Evolutionary conservation across 306 rosid species (phyloP).

Genomic region (Quercus cerris): DNA sequence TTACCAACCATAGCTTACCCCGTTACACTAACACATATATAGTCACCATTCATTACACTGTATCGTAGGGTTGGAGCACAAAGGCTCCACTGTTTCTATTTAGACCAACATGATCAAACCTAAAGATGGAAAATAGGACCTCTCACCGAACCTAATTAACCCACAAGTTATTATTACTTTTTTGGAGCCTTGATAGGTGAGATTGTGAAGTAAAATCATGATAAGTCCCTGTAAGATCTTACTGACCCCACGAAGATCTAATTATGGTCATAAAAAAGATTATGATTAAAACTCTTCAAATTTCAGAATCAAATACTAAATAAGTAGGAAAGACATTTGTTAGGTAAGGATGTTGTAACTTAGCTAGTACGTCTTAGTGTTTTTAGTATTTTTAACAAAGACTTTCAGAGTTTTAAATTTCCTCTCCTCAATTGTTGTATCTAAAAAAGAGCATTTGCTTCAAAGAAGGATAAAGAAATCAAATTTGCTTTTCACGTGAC

Average conservation of each 20-base stretch:
- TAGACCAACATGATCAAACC: conserved; percentile 16
- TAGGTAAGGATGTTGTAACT: too few relatives aligned
- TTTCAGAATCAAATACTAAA: background rate
- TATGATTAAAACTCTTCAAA: background rate
- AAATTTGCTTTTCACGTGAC: too few relatives aligned
- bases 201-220: conserved; percentile 23
- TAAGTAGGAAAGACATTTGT: background rate
- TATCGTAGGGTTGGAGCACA: conserved; percentile 4
- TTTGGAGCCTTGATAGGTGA: conserved; percentile 21
- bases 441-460: too few relatives aligned
- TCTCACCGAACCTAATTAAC: conserved; percentile 23
- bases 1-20: conserved; percentile 4
- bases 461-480: too few relatives aligned
- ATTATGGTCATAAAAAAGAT: background rate
- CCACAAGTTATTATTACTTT: conserved; percentile 10
- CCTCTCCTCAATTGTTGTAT: too few relatives aligned
- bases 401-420: too few relatives aligned
- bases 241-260: conserved; percentile 26
- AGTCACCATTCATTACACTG: conserved; percentile 8
- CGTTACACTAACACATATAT: background rate
- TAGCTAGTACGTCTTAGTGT: too few relatives aligned
- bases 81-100: background rate
- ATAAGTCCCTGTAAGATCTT: conserved; percentile 15
- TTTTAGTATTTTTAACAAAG: too few relatives aligned
- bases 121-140: conserved; percentile 13